Conservation (phyloP, 805 yeast genomes). For the Metschnikowia continentalis region DNA sequence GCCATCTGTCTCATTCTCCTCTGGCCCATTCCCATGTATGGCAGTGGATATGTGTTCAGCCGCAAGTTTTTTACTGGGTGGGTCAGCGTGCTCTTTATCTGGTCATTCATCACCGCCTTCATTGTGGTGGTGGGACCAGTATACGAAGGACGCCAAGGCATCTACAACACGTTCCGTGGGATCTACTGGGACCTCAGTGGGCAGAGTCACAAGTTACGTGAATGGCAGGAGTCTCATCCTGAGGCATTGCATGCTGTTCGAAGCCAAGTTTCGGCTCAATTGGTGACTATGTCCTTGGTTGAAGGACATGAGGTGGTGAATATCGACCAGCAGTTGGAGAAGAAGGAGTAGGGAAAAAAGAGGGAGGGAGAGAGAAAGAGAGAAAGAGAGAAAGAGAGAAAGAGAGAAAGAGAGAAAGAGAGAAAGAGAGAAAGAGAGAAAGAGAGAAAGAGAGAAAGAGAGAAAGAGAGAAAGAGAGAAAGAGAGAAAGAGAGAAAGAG, state of each 20-base stretch:
- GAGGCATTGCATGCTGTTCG: slow-evolving; percentile 72
- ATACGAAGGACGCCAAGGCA: slow-evolving; percentile 67
- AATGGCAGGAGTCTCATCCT: slow-evolving; percentile 74
- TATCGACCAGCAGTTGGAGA: slow-evolving; percentile 14
- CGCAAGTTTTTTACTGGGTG: slow-evolving; percentile 82
- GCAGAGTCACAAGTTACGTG: slow-evolving; percentile 63
- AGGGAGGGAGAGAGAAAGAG: too few species aligned
- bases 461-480: too few species aligned
- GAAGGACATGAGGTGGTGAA: slow-evolving; percentile 12
- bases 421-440: too few species aligned
- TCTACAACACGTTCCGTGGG: slow-evolving; percentile 64
- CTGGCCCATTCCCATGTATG: slow-evolving; percentile 97
- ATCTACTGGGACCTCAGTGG: slow-evolving; percentile 84
- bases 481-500: too few species aligned
- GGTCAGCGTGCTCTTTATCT: slow-evolving; percentile 76
- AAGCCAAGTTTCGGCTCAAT: slow-evolving; percentile 48
- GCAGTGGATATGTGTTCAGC: slow-evolving; percentile 69
- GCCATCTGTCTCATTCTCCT: slow-evolving; percentile 62
- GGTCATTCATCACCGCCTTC: slow-evolving; percentile 68
- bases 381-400: too few species aligned
- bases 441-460: too few species aligned
- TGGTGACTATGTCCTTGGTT: slow-evolving; percentile 10
- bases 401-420: too few species aligned
- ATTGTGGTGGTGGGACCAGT: slow-evolving; percentile 67
- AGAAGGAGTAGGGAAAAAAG: neutral